These are phyloP conservation scores for Stipa capillata DNA, from an alignment of 176 grass and related monocot genomes.

Conservation along the genomic window DNA sequence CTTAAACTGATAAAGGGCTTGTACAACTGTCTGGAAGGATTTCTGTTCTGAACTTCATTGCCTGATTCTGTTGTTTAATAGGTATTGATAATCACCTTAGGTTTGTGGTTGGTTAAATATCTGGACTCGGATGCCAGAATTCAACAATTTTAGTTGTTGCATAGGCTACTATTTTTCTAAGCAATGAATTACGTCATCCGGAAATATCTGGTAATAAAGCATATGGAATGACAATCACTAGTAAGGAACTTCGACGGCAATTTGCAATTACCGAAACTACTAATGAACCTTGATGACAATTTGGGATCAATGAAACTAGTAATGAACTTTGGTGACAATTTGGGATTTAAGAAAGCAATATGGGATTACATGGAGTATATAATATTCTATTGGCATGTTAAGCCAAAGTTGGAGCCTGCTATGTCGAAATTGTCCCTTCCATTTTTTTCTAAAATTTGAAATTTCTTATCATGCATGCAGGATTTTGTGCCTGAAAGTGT, in stretches of 20 bases:
- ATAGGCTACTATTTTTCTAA: not conserved
- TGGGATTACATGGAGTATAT: not conserved
- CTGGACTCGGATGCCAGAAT: not conserved
- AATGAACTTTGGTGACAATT: not conserved
- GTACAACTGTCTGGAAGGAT: not conserved
- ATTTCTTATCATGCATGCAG: slow-evolving; percentile 33
- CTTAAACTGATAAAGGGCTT: not conserved
- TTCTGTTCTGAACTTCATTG: not conserved
- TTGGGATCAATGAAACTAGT: not conserved
- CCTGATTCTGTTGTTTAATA: not conserved
- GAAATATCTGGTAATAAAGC: not conserved
- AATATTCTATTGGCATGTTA: not conserved
- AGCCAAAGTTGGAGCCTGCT: not conserved
- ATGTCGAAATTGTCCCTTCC: not conserved
- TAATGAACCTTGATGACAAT: not conserved
- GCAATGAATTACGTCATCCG: not conserved
- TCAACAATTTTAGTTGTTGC: not conserved
- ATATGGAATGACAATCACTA: not conserved
- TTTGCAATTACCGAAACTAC: not conserved
- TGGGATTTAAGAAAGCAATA: not conserved
- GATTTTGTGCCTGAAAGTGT: slow-evolving; percentile 90
- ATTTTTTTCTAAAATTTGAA: not conserved
- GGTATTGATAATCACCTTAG: not conserved
- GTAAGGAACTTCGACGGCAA: too few relatives aligned
- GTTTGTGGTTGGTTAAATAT: not conserved